Evolutionary conservation across 2,329 filamentous ascomycete genomes (phyloP), one percentile per base, ranked within the genome.

Genomic region (Alternaria ventricosa): DNA sequence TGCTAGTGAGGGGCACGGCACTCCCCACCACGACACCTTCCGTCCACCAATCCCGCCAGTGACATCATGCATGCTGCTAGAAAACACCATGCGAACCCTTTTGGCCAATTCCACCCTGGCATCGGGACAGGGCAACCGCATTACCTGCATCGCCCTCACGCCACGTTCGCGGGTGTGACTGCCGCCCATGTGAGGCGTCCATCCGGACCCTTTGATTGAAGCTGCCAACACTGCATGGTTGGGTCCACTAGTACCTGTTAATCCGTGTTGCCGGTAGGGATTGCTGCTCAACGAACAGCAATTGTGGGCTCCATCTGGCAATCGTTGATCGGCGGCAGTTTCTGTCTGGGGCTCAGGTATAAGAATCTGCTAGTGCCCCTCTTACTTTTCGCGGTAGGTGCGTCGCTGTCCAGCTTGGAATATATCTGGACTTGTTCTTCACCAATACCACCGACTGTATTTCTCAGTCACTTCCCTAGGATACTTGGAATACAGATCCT

Each of bases 401-500:
- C 67, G 62, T 36, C 63, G 64, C 53, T 50, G 58, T 72, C 70
- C 62, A 71, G 65, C 61, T 74, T 72, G 73, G 66, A 68, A 73
- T 53, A 72, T 68, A 77, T 72, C 74, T 75, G 69, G 72, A 67
- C 55, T 49, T 43, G 25, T 55, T 23, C 20, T 45, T 61, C 46
- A 44, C 49, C 58, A 53, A 57, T 22, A 49, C 57, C 33, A 47
- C 12, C 30, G 20, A 43, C 27, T 58, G 47, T 5, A 54, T 5
- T 25, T 36, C 23, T 47, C 49, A 20, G 61, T 44, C 61, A 15
- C 11, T n/a, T 22, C 61, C 18, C 60, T 44, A 60, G 66, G 63
- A 67, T 72, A 68, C 69, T 72, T 77, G 69, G 63, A 73, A 73
- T 47, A 74, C 46, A 73, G 70, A 71, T 67, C 59, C 55, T 58